phyloP scores from a whole-genome alignment of 495 filamentous ascomycete species.

The Penicillium ucsense region DNA sequence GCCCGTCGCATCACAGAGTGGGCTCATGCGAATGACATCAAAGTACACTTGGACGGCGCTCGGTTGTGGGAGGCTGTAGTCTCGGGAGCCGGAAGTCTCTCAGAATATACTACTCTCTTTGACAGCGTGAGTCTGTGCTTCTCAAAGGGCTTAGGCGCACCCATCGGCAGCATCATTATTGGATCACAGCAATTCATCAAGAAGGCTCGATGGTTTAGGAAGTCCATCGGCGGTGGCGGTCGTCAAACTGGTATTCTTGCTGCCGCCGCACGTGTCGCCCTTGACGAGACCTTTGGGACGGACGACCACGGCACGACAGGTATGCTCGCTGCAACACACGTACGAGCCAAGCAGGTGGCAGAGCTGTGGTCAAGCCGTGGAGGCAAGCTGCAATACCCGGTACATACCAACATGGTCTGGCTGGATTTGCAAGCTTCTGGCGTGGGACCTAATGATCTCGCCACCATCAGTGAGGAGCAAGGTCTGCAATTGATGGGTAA shows the following conservation, averaged over 20 bases:
- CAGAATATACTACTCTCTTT: slow-evolving; percentile 60
- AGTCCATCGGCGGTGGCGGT: slow-evolving; percentile 75
- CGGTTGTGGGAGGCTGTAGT: slow-evolving; percentile 70
- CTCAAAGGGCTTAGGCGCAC: slow-evolving; percentile 82
- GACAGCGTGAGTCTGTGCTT: slow-evolving; percentile 82
- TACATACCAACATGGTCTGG: slow-evolving; percentile 94
- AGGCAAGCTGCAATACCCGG: slow-evolving; percentile 31
- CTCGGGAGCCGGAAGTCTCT: slow-evolving; percentile 48
- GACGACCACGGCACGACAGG: slow-evolving; percentile 54
- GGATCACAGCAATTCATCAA: slow-evolving; percentile 57
- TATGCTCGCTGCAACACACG: slow-evolving; percentile 50
- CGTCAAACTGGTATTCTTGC: slow-evolving; percentile 53
- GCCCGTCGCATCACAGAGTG: slow-evolving; percentile 56
- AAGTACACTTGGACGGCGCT: slow-evolving; percentile 78
- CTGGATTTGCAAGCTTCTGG: slow-evolving; percentile 54
- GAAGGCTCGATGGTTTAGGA: slow-evolving; percentile 69
- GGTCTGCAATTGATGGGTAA: slow-evolving; percentile 30
- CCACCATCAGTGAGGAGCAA: slow-evolving; percentile 28
- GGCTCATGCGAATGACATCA: slow-evolving; percentile 55
- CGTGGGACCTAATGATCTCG: slow-evolving; percentile 32
- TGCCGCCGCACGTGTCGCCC: slow-evolving; percentile 35
- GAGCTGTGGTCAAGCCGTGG: slow-evolving; percentile 50
- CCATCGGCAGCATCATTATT: slow-evolving; percentile 72
- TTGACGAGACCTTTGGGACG: slow-evolving; percentile 52
- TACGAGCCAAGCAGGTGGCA: slow-evolving; percentile 54